Evolutionary conservation across 805 yeast species (phyloP).

Genomic region (Ogataea methanolica): DNA sequence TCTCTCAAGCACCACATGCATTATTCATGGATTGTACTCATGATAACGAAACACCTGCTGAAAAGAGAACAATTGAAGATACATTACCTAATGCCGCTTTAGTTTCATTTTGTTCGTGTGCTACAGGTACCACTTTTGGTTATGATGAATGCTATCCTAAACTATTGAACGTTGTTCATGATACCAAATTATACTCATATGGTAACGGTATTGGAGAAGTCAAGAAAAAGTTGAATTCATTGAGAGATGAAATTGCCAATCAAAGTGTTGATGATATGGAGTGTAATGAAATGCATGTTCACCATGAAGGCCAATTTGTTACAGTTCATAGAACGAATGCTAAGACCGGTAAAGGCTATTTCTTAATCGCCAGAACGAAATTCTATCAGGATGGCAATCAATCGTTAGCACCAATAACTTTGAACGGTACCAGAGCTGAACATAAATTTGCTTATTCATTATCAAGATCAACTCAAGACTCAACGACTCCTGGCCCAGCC

Average conservation of each 20-base stretch:
- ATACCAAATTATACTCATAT: slow-evolving; percentile 56
- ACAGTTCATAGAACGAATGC: slow-evolving; percentile 86
- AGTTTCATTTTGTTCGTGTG: slow-evolving; percentile 88
- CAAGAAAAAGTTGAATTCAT: slow-evolving; percentile 54
- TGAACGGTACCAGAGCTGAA: slow-evolving; percentile 57
- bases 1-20: slow-evolving; percentile 82
- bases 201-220: slow-evolving; percentile 68
- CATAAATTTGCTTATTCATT: slow-evolving; percentile 57
- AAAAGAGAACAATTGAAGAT: slow-evolving; percentile 89
- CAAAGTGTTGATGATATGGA: slow-evolving; percentile 51
- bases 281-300: slow-evolving; percentile 85
- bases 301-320: slow-evolving; percentile 88
- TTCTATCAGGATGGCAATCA: slow-evolving; percentile 52
- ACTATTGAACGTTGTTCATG: slow-evolving; percentile 75
- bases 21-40: slow-evolving; percentile 97
- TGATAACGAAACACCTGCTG: slow-evolving; percentile 86
- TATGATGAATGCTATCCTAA: slow-evolving; percentile 89
- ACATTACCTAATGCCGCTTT: slow-evolving; percentile 93
- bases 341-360: slow-evolving; percentile 82
- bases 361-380: slow-evolving; percentile 81
- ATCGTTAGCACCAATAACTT: slow-evolving; percentile 48
- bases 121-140: slow-evolving; percentile 92
- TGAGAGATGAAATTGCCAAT: slow-evolving; percentile 53
- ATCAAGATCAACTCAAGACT: slow-evolving; percentile 46
- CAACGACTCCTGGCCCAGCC: slow-evolving; percentile 31